Evolutionary conservation across 2,329 filamentous ascomycete species (phyloP).

Genomic region (Ceratocystis smalleyi): DNA sequence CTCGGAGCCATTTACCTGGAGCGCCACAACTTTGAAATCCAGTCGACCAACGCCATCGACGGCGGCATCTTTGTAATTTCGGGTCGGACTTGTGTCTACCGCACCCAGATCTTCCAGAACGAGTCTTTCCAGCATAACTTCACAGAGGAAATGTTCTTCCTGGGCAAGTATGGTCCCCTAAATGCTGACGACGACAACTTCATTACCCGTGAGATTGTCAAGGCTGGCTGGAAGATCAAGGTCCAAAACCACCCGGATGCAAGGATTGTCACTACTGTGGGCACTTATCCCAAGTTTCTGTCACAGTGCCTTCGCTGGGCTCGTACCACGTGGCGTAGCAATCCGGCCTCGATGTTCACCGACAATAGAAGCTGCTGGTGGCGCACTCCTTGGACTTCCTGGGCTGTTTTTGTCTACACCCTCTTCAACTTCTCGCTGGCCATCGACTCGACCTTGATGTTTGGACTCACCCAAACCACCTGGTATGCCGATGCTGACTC

Average conservation of each 20-base stretch:
- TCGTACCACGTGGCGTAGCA: constrained; percentile 43
- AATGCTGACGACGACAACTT: constrained; percentile 48
- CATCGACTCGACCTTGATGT: constrained; percentile 32
- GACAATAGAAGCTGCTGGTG: constrained; percentile 13
- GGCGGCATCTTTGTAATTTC: constrained; percentile 44
- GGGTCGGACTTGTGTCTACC: constrained; percentile 37
- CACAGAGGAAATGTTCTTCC: constrained; percentile 35
- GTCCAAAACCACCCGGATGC: constrained; percentile 37
- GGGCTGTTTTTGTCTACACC: constrained; percentile 39
- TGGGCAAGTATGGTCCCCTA: constrained; percentile 29
- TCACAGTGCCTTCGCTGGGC: constrained; percentile 41
- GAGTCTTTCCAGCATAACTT: constrained; percentile 30
- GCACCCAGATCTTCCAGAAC: constrained; percentile 34
- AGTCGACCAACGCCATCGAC: constrained; percentile 39
- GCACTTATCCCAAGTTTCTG: constrained; percentile 34
- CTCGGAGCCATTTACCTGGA: constrained; percentile 44
- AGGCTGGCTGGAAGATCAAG: constrained; percentile 35
- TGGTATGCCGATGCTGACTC: constrained; percentile 10
- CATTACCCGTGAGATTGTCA: constrained; percentile 38
- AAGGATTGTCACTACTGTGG: constrained; percentile 37
- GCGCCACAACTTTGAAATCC: constrained; percentile 47
- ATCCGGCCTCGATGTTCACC: constrained; percentile 31
- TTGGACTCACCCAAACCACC: constrained; percentile 17
- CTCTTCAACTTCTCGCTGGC: constrained; percentile 41
- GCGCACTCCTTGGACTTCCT: constrained; percentile 36